These are phyloP conservation scores for Psilocybe azurescens DNA, from an alignment of 768 basidiomycete species.

Conservation along the genomic window DNA sequence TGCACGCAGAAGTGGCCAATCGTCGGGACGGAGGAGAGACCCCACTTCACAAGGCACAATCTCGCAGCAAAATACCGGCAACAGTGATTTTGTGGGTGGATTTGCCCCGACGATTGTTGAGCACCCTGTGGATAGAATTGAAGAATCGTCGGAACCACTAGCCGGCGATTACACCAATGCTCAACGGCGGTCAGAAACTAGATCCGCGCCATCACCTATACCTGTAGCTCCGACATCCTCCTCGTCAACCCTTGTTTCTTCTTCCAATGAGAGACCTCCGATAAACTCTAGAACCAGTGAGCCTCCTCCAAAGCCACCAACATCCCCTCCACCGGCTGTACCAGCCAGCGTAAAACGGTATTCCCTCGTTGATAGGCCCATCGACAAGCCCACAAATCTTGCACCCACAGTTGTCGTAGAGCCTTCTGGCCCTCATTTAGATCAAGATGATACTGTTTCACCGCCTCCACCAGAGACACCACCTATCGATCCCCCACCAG, in stretches of 20 bases:
- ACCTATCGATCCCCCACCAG: slow-evolving; percentile 49
- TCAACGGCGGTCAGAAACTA: slow-evolving; percentile 26
- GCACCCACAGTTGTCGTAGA: slow-evolving; percentile 59
- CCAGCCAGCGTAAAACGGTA: slow-evolving; percentile 79
- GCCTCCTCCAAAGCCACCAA: slow-evolving; percentile 27
- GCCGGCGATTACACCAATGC: slow-evolving; percentile 15
- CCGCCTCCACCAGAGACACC: slow-evolving; percentile 38
- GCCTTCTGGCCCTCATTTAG: slow-evolving; percentile 49
- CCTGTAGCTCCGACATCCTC: slow-evolving; percentile 12
- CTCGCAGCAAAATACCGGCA: slow-evolving; percentile 29
- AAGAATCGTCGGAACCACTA: slow-evolving; percentile 18
- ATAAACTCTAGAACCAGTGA: slow-evolving; percentile 16
- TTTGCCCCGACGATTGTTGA: slow-evolving; percentile 44
- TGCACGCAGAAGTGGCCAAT: slow-evolving; percentile 42
- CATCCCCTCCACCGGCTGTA: slow-evolving; percentile 43
- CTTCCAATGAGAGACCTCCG: slow-evolving; percentile 19
- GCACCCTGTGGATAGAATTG: slow-evolving; percentile 26
- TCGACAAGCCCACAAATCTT: slow-evolving; percentile 39
- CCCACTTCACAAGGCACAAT: slow-evolving; percentile 28
- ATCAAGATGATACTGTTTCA: slow-evolving; percentile 31
- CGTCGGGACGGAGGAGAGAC: slow-evolving; percentile 44
- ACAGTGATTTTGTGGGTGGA: slow-evolving; percentile 56
- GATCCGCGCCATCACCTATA: slow-evolving; percentile 14
- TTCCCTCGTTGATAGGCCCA: slow-evolving; percentile 77
- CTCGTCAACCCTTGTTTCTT: slow-evolving; percentile 10